phyloP scores from a whole-genome alignment of 176 grass and related monocot species.

The Aegilops sharonensis region DNA sequence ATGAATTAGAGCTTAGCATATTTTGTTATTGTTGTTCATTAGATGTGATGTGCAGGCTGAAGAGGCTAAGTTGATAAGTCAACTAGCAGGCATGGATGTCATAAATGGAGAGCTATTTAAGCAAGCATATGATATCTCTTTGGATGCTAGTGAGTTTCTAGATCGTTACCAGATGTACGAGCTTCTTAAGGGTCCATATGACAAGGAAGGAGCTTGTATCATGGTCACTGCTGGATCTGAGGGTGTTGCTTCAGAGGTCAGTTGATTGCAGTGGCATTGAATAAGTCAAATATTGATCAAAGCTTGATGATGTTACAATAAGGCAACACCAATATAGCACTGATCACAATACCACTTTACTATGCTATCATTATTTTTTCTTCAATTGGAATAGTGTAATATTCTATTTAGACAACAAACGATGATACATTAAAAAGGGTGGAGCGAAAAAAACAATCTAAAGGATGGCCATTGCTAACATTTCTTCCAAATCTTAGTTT shows the following conservation, averaged over 20 bases:
- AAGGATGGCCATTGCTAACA: neutral
- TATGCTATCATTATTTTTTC: neutral
- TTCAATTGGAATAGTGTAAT: neutral
- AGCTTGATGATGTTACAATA: neutral
- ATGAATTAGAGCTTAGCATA: neutral
- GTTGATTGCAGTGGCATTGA: neutral
- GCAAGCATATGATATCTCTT: slow-evolving; percentile 69
- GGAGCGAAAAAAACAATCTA: neutral
- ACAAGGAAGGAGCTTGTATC: slow-evolving; percentile 86
- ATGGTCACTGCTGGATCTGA: slow-evolving; percentile 69
- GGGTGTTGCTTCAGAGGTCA: slow-evolving; percentile 69
- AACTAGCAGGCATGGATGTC: slow-evolving; percentile 78
- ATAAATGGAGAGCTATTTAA: slow-evolving; percentile 82
- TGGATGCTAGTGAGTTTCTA: slow-evolving; percentile 74
- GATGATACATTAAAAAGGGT: neutral
- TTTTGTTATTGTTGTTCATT: neutral
- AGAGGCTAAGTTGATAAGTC: slow-evolving; percentile 87
- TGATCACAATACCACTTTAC: neutral
- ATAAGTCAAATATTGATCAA: neutral
- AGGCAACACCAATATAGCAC: neutral
- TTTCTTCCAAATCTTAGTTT: neutral
- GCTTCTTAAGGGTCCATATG: slow-evolving; percentile 78
- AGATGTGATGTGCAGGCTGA: slow-evolving; percentile 59
- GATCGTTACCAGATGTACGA: slow-evolving; percentile 76
- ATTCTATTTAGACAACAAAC: neutral